phyloP scores from a whole-genome alignment of 2,329 filamentous ascomycete species.

The Ophiosphaerella narmari region DNA sequence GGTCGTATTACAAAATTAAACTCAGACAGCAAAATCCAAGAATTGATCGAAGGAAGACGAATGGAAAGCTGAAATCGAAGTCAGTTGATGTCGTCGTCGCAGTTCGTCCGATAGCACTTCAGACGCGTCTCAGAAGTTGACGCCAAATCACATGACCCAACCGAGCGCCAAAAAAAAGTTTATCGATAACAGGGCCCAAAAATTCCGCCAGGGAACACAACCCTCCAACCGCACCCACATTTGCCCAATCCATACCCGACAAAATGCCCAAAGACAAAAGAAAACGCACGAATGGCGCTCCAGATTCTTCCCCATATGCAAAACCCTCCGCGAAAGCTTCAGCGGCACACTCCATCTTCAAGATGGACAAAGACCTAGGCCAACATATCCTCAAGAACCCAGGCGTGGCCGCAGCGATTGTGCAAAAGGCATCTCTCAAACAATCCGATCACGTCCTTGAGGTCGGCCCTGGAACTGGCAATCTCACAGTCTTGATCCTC shows the following conservation, averaged over 20 bases:
- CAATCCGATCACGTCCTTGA: conserved; percentile 87
- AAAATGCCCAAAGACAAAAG: conserved; percentile 54
- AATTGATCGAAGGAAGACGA: too few species aligned
- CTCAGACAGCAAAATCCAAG: too few species aligned
- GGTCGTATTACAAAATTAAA: too few species aligned
- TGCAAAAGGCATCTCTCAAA: conserved; percentile 86
- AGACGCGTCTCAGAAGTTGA: conserved; percentile 9
- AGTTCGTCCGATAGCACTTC: conserved; percentile 2
- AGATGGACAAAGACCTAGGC: conserved; percentile 91
- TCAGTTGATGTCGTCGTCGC: background rate
- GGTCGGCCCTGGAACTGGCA: conserved; percentile 88
- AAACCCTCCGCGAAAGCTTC: conserved; percentile 54
- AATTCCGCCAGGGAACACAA: conserved; percentile 17
- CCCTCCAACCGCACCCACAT: conserved; percentile 5
- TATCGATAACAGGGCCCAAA: conserved; percentile 28
- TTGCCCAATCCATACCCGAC: conserved; percentile 4
- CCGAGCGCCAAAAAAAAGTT: conserved; percentile 2
- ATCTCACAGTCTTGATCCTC: conserved; percentile 85
- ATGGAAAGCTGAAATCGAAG: background rate
- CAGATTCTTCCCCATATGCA: conserved; percentile 51
- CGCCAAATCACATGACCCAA: conserved; percentile 24
- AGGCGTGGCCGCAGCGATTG: conserved; percentile 79
- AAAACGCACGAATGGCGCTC: conserved; percentile 37
- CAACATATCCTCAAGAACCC: conserved; percentile 94
- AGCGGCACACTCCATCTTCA: conserved; percentile 83